phyloP scores from a whole-genome alignment of 495 filamentous ascomycete species.

The Hyaloscypha finlandica region DNA sequence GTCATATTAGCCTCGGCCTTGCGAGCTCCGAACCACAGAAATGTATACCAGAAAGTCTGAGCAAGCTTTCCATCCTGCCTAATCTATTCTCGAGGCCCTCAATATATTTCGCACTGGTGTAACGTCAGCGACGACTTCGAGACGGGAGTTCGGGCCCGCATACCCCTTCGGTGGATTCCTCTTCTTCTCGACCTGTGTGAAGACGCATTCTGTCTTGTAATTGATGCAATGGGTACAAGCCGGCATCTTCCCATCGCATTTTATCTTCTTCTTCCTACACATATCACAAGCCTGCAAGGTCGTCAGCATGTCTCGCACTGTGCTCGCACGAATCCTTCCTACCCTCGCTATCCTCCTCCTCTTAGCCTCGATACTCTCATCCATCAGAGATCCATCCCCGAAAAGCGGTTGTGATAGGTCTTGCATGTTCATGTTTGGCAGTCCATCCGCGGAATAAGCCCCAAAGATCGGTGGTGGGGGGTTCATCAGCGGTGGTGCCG shows the following conservation, averaged over 20 bases:
- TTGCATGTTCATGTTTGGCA: slow-evolving; percentile 48
- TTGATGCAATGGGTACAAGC: slow-evolving; percentile 95
- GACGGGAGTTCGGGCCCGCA: slow-evolving; percentile 42
- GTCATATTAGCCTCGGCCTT: not conserved
- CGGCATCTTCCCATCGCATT: slow-evolving; percentile 96
- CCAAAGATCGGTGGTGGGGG: slow-evolving; percentile 73
- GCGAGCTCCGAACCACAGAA: not conserved
- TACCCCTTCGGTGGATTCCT: slow-evolving; percentile 90
- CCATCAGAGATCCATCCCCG: slow-evolving; percentile 55
- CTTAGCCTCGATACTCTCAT: slow-evolving; percentile 81
- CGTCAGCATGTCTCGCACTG: slow-evolving; percentile 19
- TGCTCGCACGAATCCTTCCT: slow-evolving; percentile 43
- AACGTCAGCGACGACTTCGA: slow-evolving; percentile 11
- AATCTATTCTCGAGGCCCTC: slow-evolving; percentile 95
- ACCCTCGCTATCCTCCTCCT: slow-evolving; percentile 90
- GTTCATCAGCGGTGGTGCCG: slow-evolving; percentile 60
- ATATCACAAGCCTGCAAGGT: slow-evolving; percentile 85
- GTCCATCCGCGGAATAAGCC: slow-evolving; percentile 59
- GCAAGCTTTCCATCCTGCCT: slow-evolving; percentile 87
- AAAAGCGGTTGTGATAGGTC: slow-evolving; percentile 63
- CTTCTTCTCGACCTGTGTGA: slow-evolving; percentile 98
- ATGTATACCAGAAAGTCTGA: slow-evolving; percentile 73
- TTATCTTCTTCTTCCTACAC: slow-evolving; percentile 99
- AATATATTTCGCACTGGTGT: slow-evolving; percentile 88
- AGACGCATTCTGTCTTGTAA: slow-evolving; percentile 97